These are phyloP conservation scores for Boletus fagicola DNA, from an alignment of 768 basidiomycete genomes.

Conservation along the genomic window DNA sequence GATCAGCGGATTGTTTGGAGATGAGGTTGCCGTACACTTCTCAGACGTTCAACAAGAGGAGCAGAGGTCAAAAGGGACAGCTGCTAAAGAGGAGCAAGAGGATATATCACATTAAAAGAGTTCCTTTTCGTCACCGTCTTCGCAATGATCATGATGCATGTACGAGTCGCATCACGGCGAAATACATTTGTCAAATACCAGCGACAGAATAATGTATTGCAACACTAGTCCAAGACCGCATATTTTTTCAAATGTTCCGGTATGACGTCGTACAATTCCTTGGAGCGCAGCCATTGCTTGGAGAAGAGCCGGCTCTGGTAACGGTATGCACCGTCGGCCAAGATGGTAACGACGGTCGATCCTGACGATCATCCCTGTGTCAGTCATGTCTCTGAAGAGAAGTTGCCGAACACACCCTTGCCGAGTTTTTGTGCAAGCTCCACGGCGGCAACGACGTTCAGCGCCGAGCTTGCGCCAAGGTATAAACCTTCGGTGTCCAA, in stretches of 20 bases:
- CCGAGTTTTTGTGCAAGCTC: slow-evolving; percentile 85
- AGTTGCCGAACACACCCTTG: slow-evolving; percentile 49
- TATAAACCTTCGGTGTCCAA: slow-evolving; percentile 93
- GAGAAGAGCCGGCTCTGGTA: slow-evolving; percentile 97
- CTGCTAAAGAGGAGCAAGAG: neutral
- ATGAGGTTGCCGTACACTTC: neutral
- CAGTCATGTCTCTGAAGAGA: neutral
- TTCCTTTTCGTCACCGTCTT: neutral
- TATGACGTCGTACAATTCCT: slow-evolving; percentile 74
- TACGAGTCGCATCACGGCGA: neutral
- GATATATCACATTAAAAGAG: neutral
- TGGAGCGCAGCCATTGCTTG: slow-evolving; percentile 83
- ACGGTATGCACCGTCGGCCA: slow-evolving; percentile 95
- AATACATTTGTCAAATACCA: neutral
- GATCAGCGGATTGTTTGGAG: neutral
- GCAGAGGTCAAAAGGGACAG: neutral
- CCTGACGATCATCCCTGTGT: slow-evolving; percentile 42
- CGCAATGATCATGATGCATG: neutral
- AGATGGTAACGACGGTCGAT: slow-evolving; percentile 80
- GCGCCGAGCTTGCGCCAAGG: slow-evolving; percentile 87
- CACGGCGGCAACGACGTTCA: slow-evolving; percentile 93
- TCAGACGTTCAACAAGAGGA: neutral
- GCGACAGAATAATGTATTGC: neutral
- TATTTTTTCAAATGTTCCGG: slow-evolving; percentile 88
- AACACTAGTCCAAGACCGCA: slow-evolving; percentile 67